These are phyloP conservation scores for Pyrenophora graminea DNA, from an alignment of 2,329 filamentous ascomycete species.

Conservation along the genomic window DNA sequence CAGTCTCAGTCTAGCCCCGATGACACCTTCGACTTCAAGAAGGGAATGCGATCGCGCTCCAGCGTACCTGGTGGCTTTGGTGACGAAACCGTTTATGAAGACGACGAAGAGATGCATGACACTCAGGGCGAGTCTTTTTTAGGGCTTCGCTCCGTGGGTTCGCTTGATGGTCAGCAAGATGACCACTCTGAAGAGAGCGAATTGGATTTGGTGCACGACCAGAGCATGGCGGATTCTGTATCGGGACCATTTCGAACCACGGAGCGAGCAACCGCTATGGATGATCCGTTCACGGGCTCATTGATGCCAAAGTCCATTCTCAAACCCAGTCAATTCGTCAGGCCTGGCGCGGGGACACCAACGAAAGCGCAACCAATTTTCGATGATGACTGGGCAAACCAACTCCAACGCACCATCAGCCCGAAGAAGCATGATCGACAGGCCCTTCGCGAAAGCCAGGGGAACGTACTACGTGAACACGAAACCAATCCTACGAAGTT, in stretches of 20 bases:
- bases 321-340: conserved; percentile 46
- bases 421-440: conserved; percentile 88
- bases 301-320: conserved; percentile 55
- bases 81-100: conserved; percentile 58
- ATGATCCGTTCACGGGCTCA: conserved; percentile 38
- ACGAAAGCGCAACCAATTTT: conserved; percentile 58
- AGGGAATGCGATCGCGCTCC: conserved; percentile 52
- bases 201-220: conserved; percentile 73
- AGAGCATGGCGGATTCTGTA: conserved; percentile 79
- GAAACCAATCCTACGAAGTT: conserved; percentile 44
- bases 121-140: conserved; percentile 75
- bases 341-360: conserved; percentile 54
- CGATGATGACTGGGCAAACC: conserved; percentile 89
- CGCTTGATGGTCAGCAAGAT: conserved; percentile 64
- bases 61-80: conserved; percentile 82
- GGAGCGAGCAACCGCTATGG: conserved; percentile 63
- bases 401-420: conserved; percentile 91
- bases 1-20: conserved; percentile 53
- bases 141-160: conserved; percentile 88
- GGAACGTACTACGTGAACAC: conserved; percentile 59
- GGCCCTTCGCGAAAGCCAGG: conserved; percentile 69
- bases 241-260: conserved; percentile 73
- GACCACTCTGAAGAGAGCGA: conserved; percentile 64
- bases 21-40: conserved; percentile 62
- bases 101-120: conserved; percentile 60